Evolutionary conservation across 352 stramenopile species (phyloP), one percentile per base, ranked within the genome.

Genomic region (Phytophthora melonis): DNA sequence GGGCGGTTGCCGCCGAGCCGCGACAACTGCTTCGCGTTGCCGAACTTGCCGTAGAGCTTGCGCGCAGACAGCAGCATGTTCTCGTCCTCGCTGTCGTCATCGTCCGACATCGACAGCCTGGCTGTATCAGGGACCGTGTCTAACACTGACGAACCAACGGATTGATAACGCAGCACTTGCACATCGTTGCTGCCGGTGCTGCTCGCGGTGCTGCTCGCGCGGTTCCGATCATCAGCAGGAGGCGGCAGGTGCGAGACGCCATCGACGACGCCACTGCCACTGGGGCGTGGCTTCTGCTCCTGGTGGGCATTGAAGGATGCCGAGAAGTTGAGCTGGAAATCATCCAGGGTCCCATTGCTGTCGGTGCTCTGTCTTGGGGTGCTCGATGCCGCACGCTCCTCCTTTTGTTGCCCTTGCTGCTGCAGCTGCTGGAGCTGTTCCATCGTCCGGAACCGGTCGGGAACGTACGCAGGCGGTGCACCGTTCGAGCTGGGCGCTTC

Each of bases 11-110:
- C 78, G 8, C 67, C 79, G 9, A 89, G 66, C 5, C 71, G 70
- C 19, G 74, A 84, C 47, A 92, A 73, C 60, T 87, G 75, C 32
- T 81, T 80, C 14, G 82, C 80, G 78, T 80, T 86, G 21, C 86
- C 80, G 13, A 84, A 86, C 30, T 66, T 64, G 25, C 82, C 76
- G 63, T 83, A 89, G 39, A 87, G 59, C 39, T 71, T 65, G 0
- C 80, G 80, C 9, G 80, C 80, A 0, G 78, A 87, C n/a, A 84
- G 45, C 30, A 86, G 60, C 59, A 68, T 63, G 19, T 77, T 80
- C 18, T 86, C 81, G 5, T 87, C 74, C n/a, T 79, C 77, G 34
- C 74, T 83, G 58, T 83, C 74, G 27, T 79, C 70, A 0, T 81
- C 72, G 1, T 75, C 66, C 10, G 58, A 70, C 10, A 41, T 63